phyloP scores from a whole-genome alignment of 345 rosid species.

The Bruguiera sexangula region DNA sequence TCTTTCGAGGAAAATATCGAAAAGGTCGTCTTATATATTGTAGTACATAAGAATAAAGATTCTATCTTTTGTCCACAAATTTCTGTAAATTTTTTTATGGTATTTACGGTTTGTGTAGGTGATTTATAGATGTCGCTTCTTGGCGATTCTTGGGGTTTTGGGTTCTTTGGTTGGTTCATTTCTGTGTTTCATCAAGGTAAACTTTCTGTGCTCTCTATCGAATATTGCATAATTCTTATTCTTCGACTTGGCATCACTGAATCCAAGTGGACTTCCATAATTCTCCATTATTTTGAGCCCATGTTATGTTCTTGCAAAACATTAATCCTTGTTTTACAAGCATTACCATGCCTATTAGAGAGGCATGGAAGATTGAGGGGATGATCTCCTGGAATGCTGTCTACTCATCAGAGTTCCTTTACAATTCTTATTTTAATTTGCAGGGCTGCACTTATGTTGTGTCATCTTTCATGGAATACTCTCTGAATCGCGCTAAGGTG shows the following conservation, averaged over 20 bases:
- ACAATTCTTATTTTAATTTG: conserved; percentile 4
- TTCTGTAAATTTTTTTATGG: neutral
- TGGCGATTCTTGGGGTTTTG: conserved; percentile 65
- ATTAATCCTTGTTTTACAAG: no score
- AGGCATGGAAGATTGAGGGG: no score
- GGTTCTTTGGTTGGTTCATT: conserved; percentile 77
- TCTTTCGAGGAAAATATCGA: conserved; percentile 54
- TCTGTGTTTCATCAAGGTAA: conserved; percentile 75
- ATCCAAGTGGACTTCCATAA: no score
- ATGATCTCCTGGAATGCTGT: neutral
- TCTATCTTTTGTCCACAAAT: neutral
- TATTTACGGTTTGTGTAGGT: conserved; percentile 28
- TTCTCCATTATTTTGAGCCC: no score
- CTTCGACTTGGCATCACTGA: no score
- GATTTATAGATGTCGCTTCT: conserved; percentile 67
- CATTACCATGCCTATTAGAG: no score
- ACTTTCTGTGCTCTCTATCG: neutral
- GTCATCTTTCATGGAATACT: conserved; percentile 54
- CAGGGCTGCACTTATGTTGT: conserved; percentile 73
- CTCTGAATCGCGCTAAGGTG: conserved; percentile 54
- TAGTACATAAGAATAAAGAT: neutral
- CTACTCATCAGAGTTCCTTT: neutral
- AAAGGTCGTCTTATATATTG: conserved; percentile 38
- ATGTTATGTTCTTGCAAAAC: no score
- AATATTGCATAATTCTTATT: neutral